Conservation (phyloP, 768 basidiomycete genomes). For the Ramaria rubella region DNA sequence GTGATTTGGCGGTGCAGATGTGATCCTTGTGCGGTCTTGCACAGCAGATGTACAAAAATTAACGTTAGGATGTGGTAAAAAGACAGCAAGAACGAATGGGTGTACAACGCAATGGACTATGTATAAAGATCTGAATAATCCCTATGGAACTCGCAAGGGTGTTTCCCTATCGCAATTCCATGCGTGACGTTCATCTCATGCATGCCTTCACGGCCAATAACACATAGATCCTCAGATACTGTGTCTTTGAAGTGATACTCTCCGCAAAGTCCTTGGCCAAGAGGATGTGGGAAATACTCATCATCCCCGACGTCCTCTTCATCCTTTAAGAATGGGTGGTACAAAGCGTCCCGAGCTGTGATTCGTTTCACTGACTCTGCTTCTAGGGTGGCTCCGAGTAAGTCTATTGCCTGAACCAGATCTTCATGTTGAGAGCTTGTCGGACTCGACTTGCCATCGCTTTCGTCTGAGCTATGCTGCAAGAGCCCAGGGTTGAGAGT, state of each 20-base stretch:
- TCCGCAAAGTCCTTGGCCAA: conserved; percentile 61
- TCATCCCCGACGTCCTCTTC: conserved; percentile 41
- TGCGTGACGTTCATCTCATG: conserved; percentile 18
- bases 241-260: conserved; percentile 54
- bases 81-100: too few species aligned
- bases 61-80: too few species aligned
- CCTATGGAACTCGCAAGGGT: conserved; percentile 22
- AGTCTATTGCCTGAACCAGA: conserved; percentile 62
- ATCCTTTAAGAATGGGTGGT: conserved; percentile 66
- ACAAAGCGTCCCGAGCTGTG: conserved; percentile 69
- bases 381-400: conserved; percentile 67
- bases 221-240: conserved; percentile 48
- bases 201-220: conserved; percentile 24
- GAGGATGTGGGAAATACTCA: conserved; percentile 61
- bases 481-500: conserved; percentile 64
- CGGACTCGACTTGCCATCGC: conserved; percentile 19
- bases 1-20: too few species aligned
- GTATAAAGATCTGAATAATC: neutral
- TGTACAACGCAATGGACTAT: neutral
- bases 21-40: too few species aligned
- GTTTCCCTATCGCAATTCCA: conserved; percentile 19
- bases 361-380: conserved; percentile 72
- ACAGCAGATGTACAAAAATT: too few species aligned
- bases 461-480: neutral
- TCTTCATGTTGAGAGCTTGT: conserved; percentile 41